A percentile compares a stretch with the other conserved stretches of the same genome.
Conservation (phyloP, 768 basidiomycete species). For the Holtermannia corniformis region DNA sequence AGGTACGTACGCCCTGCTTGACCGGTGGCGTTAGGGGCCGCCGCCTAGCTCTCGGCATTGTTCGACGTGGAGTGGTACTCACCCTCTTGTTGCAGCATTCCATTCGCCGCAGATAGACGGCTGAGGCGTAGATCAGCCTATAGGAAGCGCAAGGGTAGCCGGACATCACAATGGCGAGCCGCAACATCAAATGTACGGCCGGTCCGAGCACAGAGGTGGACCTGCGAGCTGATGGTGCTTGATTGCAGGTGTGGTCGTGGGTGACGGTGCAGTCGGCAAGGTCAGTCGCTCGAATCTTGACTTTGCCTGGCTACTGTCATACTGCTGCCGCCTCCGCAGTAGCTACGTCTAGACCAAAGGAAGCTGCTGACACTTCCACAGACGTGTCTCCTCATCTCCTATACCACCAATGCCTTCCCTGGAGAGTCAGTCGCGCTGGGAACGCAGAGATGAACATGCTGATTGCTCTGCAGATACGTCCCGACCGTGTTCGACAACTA, state of each 20-base stretch:
- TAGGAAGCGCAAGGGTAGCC: no score
- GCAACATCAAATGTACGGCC: neutral
- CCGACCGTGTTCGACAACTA: constrained; percentile 90
- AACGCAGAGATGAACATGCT: neutral
- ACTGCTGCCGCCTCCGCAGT: neutral
- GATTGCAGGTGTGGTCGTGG: constrained; percentile 80
- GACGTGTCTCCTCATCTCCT: constrained; percentile 98
- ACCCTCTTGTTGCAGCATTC: no score
- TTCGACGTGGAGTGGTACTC: no score
- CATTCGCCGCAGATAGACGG: no score
- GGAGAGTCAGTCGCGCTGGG: constrained; percentile 37
- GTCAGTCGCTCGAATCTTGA: constrained; percentile 44
- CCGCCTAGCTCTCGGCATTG: no score
- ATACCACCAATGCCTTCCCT: constrained; percentile 96
- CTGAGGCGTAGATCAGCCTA: no score
- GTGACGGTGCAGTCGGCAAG: constrained; percentile 98
- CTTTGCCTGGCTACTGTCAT: constrained; percentile 6
- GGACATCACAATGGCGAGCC: neutral
- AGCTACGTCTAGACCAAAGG: neutral
- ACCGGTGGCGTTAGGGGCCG: no score
- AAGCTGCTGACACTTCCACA: constrained; percentile 37
- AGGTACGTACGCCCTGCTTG: no score
- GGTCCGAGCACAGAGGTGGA: no score
- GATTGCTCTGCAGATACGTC: constrained; percentile 35
- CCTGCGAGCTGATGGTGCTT: neutral